Evolutionary conservation across 208 protist species (phyloP), one percentile per base, ranked within the genome.

Genomic region (Acanthamoeba castellanii): DNA sequence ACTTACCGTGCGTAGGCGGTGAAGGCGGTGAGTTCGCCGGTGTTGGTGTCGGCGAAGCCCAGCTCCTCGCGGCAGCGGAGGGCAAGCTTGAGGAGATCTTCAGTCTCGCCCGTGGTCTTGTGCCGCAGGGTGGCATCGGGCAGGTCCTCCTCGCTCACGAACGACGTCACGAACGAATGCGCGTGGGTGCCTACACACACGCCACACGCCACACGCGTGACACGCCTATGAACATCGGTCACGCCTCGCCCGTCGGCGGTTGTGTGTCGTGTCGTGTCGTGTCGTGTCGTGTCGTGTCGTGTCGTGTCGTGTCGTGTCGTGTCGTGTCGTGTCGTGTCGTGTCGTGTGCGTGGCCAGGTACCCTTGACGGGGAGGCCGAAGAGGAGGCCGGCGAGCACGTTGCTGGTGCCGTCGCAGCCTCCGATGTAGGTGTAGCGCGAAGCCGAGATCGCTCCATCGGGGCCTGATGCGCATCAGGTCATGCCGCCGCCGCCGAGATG

Each of bases 351-450:
- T 5, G 81, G 9, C 5, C 37, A n/a, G 5, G 30, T 81, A 66
- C 97, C 97, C 59, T 78, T 47, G 74, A 96, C 50, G 55, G 88
- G 66, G 57, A 98, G 96, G 64, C 94, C 96, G 70, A 98, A 97
- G 61, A 98, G 76, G 27, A 97, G 96, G 27, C 98, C 98, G 1
- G 98, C 98, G 0, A 98, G 25, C 3, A 99, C 97, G 85, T 99
- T 99, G 27, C 87, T 96, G 9, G 98, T 99, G 64, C 78, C 96
- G 89, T 98, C 95, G 78, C 98, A 99, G 34, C 98, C 98, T 47
- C 98, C 98, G 25, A 99, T 97, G 92, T 98, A 96, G 52, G 96
- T 13, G 70, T 99, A 99, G 16, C 97, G 68, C 0, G 98, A 98
- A 1, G 98, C 98, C 13, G 97, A 98, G 74, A 99, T 95, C 25